Evolutionary conservation across 139 green algal species (phyloP), one percentile per base, ranked within the genome.

Genomic region (Coccomyxa sp.): DNA sequence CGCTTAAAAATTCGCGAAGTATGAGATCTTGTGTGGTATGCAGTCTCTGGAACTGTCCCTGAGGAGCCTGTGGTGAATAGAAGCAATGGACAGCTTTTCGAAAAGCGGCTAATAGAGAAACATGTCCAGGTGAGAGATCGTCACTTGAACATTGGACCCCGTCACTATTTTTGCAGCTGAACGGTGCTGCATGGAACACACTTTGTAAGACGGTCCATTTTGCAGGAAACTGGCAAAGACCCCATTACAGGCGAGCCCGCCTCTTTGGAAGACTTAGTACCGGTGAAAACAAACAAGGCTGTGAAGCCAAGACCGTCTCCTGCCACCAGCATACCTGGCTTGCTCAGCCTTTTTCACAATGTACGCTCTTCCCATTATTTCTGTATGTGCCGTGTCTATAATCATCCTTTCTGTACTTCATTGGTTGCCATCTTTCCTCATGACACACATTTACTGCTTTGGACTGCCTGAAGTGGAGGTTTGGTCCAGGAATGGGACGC

Each of bases 301-400:
- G 88, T 96, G 13, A 98, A 98, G 86, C 95, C 96, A 0, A 84
- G 96, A 31, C 86, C 93, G 12, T 83, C 90, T 1, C 83, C 94
- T 57, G 94, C 93, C 12, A 96, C 92, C 71, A 97, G 92, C 86
- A 96, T 99, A 58, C 96, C 96, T 13, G 96, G 96, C 60, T 85
- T 99, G 76, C 89, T 99, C 18, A 87, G 86, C 15, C 80, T 97
- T 17, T 96, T 99, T 38, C 96, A 99, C 38, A 96, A 98, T 83
- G 92, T 96, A 67, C 78, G 92, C 82, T 38, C 63, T 11, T 1
- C 63, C 38, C 38, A 51, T 51, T 51, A 51, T 7, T 51, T 51
- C 38, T 51, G 38, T 51, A 51, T 51, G 38, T 51, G 38, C 38
- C 38, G 38, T 3, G 38, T 51, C 38, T 51, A 51, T 51, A 51